Percentiles rank a stretch among this genome's conserved stretches.
These are phyloP conservation scores for Colletotrichum filicis DNA, from an alignment of 2,329 filamentous ascomycete genomes.

Conservation along the genomic window DNA sequence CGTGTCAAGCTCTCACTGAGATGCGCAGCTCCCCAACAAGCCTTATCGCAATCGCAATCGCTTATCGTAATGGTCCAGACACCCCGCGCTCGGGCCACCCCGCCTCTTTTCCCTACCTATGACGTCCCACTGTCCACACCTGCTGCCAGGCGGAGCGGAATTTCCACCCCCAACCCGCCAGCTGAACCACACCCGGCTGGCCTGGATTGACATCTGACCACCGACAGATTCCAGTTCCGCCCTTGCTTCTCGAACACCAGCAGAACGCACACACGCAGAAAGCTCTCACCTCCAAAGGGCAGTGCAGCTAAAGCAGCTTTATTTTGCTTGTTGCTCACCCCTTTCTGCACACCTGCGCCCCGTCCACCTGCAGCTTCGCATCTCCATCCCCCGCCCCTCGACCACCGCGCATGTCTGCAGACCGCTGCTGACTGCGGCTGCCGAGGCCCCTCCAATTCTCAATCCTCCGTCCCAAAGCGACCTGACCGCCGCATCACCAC, in stretches of 20 bases:
- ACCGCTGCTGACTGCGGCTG: conserved; percentile 24
- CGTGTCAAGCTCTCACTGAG: neutral
- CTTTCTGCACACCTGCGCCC: neutral
- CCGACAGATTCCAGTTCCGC: conserved; percentile 19
- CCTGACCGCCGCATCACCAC: conserved; percentile 15
- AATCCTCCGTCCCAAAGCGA: conserved; percentile 9
- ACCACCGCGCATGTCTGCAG: conserved; percentile 27
- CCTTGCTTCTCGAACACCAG: conserved; percentile 20
- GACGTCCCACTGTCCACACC: conserved; percentile 28
- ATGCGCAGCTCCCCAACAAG: conserved; percentile 10
- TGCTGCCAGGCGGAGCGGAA: conserved; percentile 31
- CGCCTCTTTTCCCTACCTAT: conserved; percentile 26
- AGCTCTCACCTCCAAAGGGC: neutral
- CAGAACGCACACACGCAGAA: neutral
- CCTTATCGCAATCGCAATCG: conserved; percentile 25
- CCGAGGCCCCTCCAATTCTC: conserved; percentile 27
- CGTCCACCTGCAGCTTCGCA: neutral
- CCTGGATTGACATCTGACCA: conserved; percentile 30
- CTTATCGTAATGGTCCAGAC: neutral
- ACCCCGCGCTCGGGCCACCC: conserved; percentile 12
- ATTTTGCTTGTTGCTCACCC: conserved; percentile 7
- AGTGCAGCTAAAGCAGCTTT: conserved; percentile 14
- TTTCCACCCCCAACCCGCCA: conserved; percentile 23
- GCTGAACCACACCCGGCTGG: conserved; percentile 7
- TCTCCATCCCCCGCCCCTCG: neutral